Conservation (phyloP, 352 stramenopile species). For the Globisporangium radiosum region DNA sequence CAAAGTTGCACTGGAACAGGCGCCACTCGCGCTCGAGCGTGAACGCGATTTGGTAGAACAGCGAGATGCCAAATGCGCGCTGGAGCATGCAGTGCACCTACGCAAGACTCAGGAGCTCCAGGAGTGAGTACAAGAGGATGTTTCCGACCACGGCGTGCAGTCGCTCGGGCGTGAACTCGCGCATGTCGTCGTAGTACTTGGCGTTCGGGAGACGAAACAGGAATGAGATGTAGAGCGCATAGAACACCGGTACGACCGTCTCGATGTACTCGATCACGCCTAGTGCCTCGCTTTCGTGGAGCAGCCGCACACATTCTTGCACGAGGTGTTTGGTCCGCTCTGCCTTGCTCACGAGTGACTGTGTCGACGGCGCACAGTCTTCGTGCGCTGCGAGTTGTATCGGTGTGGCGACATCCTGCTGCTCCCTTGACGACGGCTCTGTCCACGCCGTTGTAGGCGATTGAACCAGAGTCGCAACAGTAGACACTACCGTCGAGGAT, state of each 20-base stretch:
- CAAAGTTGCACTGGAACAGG: constrained; percentile 24
- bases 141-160: constrained; percentile 3
- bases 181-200: constrained; percentile 20
- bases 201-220: constrained; percentile 23
- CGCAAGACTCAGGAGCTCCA: constrained; percentile 20
- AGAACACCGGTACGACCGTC: constrained; percentile 23
- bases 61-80: constrained; percentile 15
- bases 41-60: constrained; percentile 24
- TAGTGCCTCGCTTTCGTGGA: not conserved
- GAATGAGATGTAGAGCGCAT: constrained; percentile 19
- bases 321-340: not conserved
- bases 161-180: constrained; percentile 6
- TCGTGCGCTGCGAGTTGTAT: not conserved
- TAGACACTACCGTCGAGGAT: too few relatives aligned
- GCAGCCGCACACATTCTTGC: not conserved
- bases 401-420: too few relatives aligned
- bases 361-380: not conserved
- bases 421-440: too few relatives aligned
- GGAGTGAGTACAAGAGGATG: constrained; percentile 13
- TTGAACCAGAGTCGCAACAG: too few relatives aligned
- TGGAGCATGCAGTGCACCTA: constrained; percentile 12
- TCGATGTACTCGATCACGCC: constrained; percentile 28
- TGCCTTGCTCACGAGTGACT: not conserved
- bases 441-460: too few relatives aligned
- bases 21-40: constrained; percentile 22